These are phyloP conservation scores for Umbelopsis sp. DNA, from an alignment of 192 early-diverging fungal genomes.

Conservation along the genomic window DNA sequence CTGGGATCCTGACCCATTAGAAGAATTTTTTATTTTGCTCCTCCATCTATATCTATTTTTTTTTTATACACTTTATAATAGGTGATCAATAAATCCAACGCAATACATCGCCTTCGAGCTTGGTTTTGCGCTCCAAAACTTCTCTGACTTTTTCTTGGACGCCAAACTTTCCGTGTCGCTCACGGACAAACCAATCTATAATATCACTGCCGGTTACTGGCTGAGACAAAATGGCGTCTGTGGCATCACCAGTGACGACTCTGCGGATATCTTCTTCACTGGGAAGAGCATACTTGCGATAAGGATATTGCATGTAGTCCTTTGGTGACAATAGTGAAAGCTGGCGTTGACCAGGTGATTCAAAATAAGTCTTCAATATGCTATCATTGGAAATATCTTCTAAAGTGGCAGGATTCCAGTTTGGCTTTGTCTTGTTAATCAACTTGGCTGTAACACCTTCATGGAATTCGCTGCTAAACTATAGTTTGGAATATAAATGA, in stretches of 20 bases:
- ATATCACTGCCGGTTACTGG: constrained; percentile 46
- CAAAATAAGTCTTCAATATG: constrained; percentile 57
- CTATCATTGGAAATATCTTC: constrained; percentile 47
- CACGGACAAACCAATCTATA: constrained; percentile 58
- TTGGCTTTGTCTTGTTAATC: constrained; percentile 64
- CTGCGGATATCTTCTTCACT: constrained; percentile 60
- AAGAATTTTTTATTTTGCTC: constrained; percentile 8
- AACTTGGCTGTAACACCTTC: constrained; percentile 87
- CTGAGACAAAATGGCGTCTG: constrained; percentile 50
- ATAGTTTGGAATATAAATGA: neutral
- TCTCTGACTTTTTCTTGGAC: constrained; percentile 64
- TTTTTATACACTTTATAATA: constrained; percentile 9
- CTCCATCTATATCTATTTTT: constrained; percentile 9
- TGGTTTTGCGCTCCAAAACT: constrained; percentile 54
- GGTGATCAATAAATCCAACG: constrained; percentile 11
- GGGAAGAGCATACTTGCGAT: constrained; percentile 60
- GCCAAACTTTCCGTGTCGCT: constrained; percentile 65
- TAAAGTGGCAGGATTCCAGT: constrained; percentile 75
- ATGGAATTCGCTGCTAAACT: constrained; percentile 74
- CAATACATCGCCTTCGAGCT: constrained; percentile 7
- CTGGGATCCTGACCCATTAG: no score
- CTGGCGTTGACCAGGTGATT: constrained; percentile 22
- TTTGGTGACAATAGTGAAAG: constrained; percentile 38
- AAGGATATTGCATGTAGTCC: constrained; percentile 56
- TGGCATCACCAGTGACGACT: constrained; percentile 60